These are phyloP conservation scores for Phaffomyces opuntiae DNA, from an alignment of 805 yeast species.

Conservation along the genomic window DNA sequence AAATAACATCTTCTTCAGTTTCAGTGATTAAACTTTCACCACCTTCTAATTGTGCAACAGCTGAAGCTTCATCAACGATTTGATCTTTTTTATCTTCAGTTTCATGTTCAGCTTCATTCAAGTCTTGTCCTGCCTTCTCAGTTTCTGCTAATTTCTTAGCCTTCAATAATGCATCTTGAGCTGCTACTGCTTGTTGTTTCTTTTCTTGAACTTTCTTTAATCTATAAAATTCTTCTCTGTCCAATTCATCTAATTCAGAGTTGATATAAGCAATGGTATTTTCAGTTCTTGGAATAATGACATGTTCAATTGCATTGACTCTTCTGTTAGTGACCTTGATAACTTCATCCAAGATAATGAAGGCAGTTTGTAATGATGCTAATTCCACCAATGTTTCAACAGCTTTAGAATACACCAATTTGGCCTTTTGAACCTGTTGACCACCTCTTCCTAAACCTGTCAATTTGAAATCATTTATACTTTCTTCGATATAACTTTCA, in stretches of 20 bases:
- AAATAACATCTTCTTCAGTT: slow-evolving; percentile 40
- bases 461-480: slow-evolving; percentile 87
- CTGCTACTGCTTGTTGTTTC: slow-evolving; percentile 23
- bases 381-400: slow-evolving; percentile 95
- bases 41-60: slow-evolving; percentile 7
- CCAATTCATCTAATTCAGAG: slow-evolving; percentile 94
- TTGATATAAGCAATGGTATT: slow-evolving; percentile 89
- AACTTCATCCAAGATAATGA: slow-evolving; percentile 93
- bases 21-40: slow-evolving; percentile 27
- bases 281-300: slow-evolving; percentile 95
- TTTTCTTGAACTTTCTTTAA: slow-evolving; percentile 69
- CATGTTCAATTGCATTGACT: slow-evolving; percentile 98
- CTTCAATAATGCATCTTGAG: slow-evolving; percentile 25
- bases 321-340: slow-evolving; percentile 97
- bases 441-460: slow-evolving; percentile 99
- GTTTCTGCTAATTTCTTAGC: slow-evolving; percentile 24
- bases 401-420: slow-evolving; percentile 86
- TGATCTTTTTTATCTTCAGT: slow-evolving; percentile 14
- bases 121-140: slow-evolving; percentile 22
- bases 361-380: slow-evolving; percentile 95
- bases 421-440: slow-evolving; percentile 93
- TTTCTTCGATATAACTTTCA: slow-evolving; percentile 75
- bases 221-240: slow-evolving; percentile 96
- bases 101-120: slow-evolving; percentile 12
- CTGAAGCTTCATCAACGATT: slow-evolving; percentile 4